Evolutionary conservation across 2,329 filamentous ascomycete genomes (phyloP).

Genomic region (Aspergillus calidoustus): DNA sequence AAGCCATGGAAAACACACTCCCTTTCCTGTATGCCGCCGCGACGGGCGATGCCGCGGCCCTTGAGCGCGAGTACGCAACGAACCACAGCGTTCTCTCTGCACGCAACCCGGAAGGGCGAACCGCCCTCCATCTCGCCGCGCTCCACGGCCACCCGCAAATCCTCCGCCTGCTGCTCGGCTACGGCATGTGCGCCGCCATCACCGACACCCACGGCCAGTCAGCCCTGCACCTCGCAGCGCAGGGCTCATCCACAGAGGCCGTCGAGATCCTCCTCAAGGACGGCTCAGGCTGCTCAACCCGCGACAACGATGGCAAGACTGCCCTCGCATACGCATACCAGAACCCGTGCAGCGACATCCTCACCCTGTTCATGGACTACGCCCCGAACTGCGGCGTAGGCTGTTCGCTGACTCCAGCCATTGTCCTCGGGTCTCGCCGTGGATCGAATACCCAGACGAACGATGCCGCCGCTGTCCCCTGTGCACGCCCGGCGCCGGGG

Average conservation of each 20-base stretch:
- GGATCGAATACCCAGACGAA: background rate
- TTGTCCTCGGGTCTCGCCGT: conserved; percentile 3
- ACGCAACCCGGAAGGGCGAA: conserved; percentile 5
- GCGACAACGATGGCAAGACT: conserved; percentile 12
- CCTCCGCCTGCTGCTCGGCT: conserved; percentile 7
- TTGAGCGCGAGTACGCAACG: conserved; percentile 1
- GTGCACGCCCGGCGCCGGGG: no score
- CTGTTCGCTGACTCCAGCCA: conserved; percentile 13
- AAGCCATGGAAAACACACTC: background rate
- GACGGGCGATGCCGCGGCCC: conserved; percentile 1
- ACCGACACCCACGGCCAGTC: conserved; percentile 16
- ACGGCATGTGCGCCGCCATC: background rate
- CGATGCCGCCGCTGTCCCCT: background rate
- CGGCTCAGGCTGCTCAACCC: background rate
- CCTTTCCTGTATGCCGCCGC: conserved; percentile 16
- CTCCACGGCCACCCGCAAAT: conserved; percentile 3
- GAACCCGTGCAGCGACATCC: background rate
- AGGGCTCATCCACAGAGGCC: conserved; percentile 1
- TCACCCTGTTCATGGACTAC: conserved; percentile 11
- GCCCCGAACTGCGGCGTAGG: background rate
- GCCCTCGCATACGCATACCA: conserved; percentile 20
- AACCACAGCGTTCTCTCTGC: conserved; percentile 8
- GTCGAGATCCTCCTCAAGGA: conserved; percentile 9
- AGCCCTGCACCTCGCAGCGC: conserved; percentile 15
- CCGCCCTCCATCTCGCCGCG: conserved; percentile 19